Evolutionary conservation across 441 rosid genomes (phyloP).

Genomic region (Raphanus hybrid): DNA sequence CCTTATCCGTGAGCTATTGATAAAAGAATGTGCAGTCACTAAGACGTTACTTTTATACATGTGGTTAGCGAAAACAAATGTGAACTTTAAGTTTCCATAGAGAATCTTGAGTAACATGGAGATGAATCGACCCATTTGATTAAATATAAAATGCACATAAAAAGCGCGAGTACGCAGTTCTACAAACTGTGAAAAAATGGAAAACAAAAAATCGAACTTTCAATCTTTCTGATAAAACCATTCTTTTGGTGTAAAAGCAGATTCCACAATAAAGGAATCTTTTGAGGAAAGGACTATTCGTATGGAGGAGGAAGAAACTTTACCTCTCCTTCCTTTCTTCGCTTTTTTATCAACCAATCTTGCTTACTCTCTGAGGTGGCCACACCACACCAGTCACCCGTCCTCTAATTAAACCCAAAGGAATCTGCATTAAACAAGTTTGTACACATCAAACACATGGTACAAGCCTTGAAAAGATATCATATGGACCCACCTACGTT

Average conservation of each 20-base stretch:
- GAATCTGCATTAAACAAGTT: conserved; percentile 59
- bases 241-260: conserved; percentile 15
- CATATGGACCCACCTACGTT: conserved; percentile 5
- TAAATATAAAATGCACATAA: not conserved
- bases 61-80: not conserved
- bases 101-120: conserved; percentile 28
- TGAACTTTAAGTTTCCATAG: not conserved
- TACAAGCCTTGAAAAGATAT: conserved; percentile 11
- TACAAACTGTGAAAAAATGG: not conserved
- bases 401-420: conserved; percentile 79
- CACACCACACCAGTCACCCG: conserved; percentile 71
- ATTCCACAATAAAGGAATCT: conserved; percentile 1
- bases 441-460: conserved; percentile 13
- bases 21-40: too few relatives aligned
- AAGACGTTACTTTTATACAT: too few relatives aligned
- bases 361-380: conserved; percentile 80
- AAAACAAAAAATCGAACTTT: not conserved
- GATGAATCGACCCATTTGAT: conserved; percentile 10
- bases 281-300: conserved; percentile 3
- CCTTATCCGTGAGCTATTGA: too few relatives aligned
- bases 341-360: conserved; percentile 38
- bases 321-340: conserved; percentile 10
- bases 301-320: conserved; percentile 15
- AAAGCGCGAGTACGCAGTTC: conserved; percentile 1
- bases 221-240: conserved; percentile 17